Conservation (phyloP, 2,329 filamentous ascomycete species). For the Dichotomopilus funicola region DNA sequence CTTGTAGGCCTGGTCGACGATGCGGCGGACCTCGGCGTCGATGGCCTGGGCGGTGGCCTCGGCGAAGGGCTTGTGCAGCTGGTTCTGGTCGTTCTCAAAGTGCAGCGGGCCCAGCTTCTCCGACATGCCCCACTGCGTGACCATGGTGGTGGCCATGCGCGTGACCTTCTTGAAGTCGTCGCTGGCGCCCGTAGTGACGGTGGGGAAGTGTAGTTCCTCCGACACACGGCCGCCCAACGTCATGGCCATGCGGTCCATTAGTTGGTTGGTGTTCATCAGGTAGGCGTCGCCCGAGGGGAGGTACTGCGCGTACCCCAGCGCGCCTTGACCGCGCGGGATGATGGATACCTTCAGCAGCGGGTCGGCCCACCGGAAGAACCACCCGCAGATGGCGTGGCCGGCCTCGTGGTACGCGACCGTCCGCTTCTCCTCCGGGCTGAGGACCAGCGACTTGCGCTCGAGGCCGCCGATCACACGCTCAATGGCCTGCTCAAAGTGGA, state of each 20-base stretch:
- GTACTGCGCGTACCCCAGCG: slow-evolving; percentile 94
- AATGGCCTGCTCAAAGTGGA: slow-evolving; percentile 94
- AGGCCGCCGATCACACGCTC: slow-evolving; percentile 94
- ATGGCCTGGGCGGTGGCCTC: slow-evolving; percentile 91
- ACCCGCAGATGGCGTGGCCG: slow-evolving; percentile 95
- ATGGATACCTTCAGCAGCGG: slow-evolving; percentile 97
- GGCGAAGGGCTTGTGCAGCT: slow-evolving; percentile 89
- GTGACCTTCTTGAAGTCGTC: slow-evolving; percentile 99
- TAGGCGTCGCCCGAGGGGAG: slow-evolving; percentile 88
- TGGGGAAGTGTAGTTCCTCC: slow-evolving; percentile 94
- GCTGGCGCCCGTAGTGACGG: slow-evolving; percentile 87
- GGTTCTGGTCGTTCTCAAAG: slow-evolving; percentile 77
- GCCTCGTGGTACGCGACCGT: slow-evolving; percentile 62
- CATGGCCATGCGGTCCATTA: slow-evolving; percentile 99
- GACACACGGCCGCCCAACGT: slow-evolving; percentile 91
- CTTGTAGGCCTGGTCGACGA: slow-evolving; percentile 87
- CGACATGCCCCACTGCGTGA: slow-evolving; percentile 99
- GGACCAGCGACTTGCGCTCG: slow-evolving; percentile 93
- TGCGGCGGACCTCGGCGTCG: slow-evolving; percentile 82
- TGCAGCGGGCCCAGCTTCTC: slow-evolving; percentile 87
- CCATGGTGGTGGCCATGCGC: slow-evolving; percentile 92
- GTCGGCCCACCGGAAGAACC: slow-evolving; percentile 96
- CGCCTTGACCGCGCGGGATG: slow-evolving; percentile 90
- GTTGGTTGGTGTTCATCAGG: slow-evolving; percentile 88
- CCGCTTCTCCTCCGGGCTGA: slow-evolving; percentile 84